Conservation (phyloP, 2,329 filamentous ascomycete species). For the Alternaria arbusti region DNA sequence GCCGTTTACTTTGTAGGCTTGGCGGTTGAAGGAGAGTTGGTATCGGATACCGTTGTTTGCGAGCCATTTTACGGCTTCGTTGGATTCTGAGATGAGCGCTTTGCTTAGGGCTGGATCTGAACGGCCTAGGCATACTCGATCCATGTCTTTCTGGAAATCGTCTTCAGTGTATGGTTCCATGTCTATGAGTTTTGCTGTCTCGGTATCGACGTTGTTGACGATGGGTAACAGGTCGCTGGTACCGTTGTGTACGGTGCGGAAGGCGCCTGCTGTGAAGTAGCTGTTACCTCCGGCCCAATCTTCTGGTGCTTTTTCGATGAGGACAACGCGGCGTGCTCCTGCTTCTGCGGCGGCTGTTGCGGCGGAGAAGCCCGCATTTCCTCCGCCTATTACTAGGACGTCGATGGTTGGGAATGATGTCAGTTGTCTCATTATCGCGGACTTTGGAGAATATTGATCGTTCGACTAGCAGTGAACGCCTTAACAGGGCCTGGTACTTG, state of each 20-base stretch:
- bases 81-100: conserved; percentile 60
- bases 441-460: neutral
- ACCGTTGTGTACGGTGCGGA: conserved; percentile 63
- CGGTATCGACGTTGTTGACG: conserved; percentile 62
- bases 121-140: conserved; percentile 62
- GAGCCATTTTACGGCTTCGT: conserved; percentile 62
- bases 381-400: conserved; percentile 65
- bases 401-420: conserved; percentile 21
- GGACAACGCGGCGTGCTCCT: conserved; percentile 55
- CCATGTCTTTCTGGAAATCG: conserved; percentile 64
- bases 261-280: conserved; percentile 71
- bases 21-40: conserved; percentile 68
- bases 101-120: conserved; percentile 59
- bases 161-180: conserved; percentile 62
- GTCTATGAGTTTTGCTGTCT: conserved; percentile 61
- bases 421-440: neutral
- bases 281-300: conserved; percentile 68
- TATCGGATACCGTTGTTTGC: conserved; percentile 61
- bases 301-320: conserved; percentile 67
- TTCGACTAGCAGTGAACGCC: neutral
- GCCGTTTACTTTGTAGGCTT: conserved; percentile 69
- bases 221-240: conserved; percentile 64
- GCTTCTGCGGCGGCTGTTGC: conserved; percentile 63
- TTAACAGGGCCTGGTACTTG: neutral
- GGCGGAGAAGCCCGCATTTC: conserved; percentile 69